Base-by-base conservation (phyloP, 2,329 filamentous ascomycete genomes). In the Coniosporium tulheliwenetii region DNA sequence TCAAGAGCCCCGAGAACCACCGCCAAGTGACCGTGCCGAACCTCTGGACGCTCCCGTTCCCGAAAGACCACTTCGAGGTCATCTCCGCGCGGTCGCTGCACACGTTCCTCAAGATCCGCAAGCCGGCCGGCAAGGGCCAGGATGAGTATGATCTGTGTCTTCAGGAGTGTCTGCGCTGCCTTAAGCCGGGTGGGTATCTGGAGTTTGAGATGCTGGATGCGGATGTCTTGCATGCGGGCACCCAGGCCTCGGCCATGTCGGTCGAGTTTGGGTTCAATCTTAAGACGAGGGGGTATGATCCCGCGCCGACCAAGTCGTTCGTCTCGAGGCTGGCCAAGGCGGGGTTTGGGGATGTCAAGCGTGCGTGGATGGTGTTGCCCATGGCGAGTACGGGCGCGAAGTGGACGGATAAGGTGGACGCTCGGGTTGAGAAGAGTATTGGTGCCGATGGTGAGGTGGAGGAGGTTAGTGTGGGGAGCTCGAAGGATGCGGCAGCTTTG, bases 221-320 rank as follows among this genome's bases (percentile, higher is more conserved):
- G 1, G 86, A 93, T 53, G 78, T 98, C 50, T 77, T 93, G 46
- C 87, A 86, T 48, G 79, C 85, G 0, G 87, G 87, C 0, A 78
- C 82, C 0, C 69, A 79, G 14, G 85, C 80, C 31, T 77, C 85
- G 43, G 85, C 85, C 37, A 81, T 91, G 58, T 82, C 81, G 38
- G 85, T 93, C 41, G 87, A 96, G 60, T 96, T 98, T 54, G 81
- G 82, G 34, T 93, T 91, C 66, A 80, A 83, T 40, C 79, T 98
- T 45, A 83, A 82, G 61, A 89, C 83, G 0, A 75, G 89, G 2
- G 89, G 89, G 29, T 96, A 95, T 57, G 91, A 96, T 56, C 79
- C 89, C 2, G 69, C 69, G 40, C 84, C 89, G 0, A 91, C 85
- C 10, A 86, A 85, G 61, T 71, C 72, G 43, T 96, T 89, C 67